Evolutionary conservation across 140 eudicot species (phyloP), one percentile per base, ranked within the genome.

Genomic region (Flaveria floridana): DNA sequence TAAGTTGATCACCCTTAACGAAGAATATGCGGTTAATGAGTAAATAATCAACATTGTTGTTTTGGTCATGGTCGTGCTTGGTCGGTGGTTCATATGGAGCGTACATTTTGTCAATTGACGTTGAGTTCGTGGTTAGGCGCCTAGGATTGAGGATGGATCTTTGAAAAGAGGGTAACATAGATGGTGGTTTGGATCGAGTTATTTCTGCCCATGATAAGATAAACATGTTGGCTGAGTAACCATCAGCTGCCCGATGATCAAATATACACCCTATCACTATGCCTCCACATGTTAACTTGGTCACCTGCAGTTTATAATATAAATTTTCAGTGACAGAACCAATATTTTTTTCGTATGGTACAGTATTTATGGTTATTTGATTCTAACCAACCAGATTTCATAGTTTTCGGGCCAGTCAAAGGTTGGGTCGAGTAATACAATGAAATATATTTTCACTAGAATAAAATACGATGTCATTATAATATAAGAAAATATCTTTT

Each of bases 181-280:
- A 75, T 12, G 79, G 69, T 3, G 86, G 76, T 71, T 82, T 62
- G 4, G 67, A 70, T 61, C 53, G 83, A 6, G 96, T 76, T 21
- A 80, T 75, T 15, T 89, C 87, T 0, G 86, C 84, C 84, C 95
- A 88, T 55, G 91, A 71, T 13, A 80, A 75, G 48, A 84, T 82
- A n/a, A 89, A 89, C 96, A 89, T 86, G 82, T 89, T 84, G 66
- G 91, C 82, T 3, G 96, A 84, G 81, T 89, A 81, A 14, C 91
- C 96, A 34, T 89, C 96, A 3, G 82, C 88, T 4, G 79, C 83
- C 41, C 84, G 86, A 30, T 89, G 92, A 21, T 86, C 82, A 66
- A 82, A 80, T 20, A 76, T 66, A 74, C 86, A 84, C 19, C 81
- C 86, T 65, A 89, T 75, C 74, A 89, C 85, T 12, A 82, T 16